Conservation (phyloP, 1,284 basidiomycete genomes). For the Ustilago shanxiensis region DNA sequence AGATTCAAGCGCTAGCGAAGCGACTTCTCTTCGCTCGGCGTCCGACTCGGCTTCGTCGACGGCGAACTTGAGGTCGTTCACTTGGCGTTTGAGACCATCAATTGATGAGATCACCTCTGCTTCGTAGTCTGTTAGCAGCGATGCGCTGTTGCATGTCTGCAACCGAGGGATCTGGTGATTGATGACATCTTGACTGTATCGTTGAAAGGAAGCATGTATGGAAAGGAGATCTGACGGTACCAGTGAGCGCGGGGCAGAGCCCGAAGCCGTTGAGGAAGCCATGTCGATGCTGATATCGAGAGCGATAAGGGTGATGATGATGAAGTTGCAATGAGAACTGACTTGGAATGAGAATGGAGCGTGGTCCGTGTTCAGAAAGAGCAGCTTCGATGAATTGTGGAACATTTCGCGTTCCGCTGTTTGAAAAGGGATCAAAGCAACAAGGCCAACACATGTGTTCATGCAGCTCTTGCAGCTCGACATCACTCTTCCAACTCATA, state of each 20-base stretch:
- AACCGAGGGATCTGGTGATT: constrained; percentile 52
- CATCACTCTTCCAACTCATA: neutral
- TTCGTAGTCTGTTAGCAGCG: constrained; percentile 48
- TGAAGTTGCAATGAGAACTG: neutral
- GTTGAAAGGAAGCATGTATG: constrained; percentile 37
- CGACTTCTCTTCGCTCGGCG: constrained; percentile 38
- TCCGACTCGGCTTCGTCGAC: constrained; percentile 53
- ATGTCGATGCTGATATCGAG: too few relatives aligned
- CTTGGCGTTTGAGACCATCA: constrained; percentile 46
- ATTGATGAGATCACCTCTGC: constrained; percentile 52
- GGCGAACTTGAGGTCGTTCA: constrained; percentile 48
- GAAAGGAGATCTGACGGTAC: constrained; percentile 37
- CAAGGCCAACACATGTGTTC: neutral
- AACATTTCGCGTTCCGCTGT: constrained; percentile 2
- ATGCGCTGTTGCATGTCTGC: constrained; percentile 27
- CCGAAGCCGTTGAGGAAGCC: constrained; percentile 18
- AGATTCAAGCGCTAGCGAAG: constrained; percentile 1
- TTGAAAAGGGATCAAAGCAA: neutral
- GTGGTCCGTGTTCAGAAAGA: constrained; percentile 3
- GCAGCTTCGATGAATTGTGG: constrained; percentile 4
- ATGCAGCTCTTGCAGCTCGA: constrained; percentile 21
- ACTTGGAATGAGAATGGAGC: neutral
- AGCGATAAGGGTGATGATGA: neutral
- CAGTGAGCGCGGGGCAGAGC: constrained; percentile 20
- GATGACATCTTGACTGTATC: constrained; percentile 48